Evolutionary conservation across 202 grass and related monocot species (phyloP).

Genomic region (Bolboschoenoplectus hybrid): DNA sequence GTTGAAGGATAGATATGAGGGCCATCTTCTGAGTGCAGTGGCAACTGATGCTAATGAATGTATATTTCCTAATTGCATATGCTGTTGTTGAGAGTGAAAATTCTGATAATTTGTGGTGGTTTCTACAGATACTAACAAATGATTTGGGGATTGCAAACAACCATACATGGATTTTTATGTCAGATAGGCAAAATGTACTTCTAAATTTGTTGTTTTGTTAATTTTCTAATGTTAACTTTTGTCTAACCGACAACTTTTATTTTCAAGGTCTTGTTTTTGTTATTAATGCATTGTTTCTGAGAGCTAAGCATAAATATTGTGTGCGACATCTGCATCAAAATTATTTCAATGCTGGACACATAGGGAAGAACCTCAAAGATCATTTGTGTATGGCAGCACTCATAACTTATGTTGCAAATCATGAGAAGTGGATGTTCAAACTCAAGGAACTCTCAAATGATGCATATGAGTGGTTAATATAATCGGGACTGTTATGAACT

Average conservation of each 20-base stretch:
- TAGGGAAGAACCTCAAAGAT: constrained; percentile 15
- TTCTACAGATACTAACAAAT: too few species aligned
- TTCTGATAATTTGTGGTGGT: too few species aligned
- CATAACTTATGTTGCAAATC: background rate
- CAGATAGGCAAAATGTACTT: too few species aligned
- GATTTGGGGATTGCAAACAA: too few species aligned
- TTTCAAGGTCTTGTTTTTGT: too few species aligned
- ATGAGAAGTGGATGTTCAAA: background rate
- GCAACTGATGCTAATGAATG: constrained; percentile 38
- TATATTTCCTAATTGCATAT: constrained; percentile 34
- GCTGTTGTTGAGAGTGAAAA: background rate
- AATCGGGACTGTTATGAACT: too few species aligned
- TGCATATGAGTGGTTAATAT: constrained; percentile 22
- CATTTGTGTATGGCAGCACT: constrained; percentile 20
- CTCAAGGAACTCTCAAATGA: background rate
- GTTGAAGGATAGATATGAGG: constrained; percentile 29
- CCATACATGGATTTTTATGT: too few species aligned
- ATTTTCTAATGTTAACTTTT: too few species aligned
- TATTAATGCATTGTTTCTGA: too few species aligned
- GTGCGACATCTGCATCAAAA: background rate
- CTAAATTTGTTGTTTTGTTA: too few species aligned
- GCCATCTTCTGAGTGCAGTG: background rate
- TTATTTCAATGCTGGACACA: background rate
- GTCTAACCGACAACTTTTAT: too few species aligned
- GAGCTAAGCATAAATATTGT: too few species aligned